These are phyloP conservation scores for Globisporangium abappressorium DNA, from an alignment of 352 stramenopile species.

Conservation along the genomic window DNA sequence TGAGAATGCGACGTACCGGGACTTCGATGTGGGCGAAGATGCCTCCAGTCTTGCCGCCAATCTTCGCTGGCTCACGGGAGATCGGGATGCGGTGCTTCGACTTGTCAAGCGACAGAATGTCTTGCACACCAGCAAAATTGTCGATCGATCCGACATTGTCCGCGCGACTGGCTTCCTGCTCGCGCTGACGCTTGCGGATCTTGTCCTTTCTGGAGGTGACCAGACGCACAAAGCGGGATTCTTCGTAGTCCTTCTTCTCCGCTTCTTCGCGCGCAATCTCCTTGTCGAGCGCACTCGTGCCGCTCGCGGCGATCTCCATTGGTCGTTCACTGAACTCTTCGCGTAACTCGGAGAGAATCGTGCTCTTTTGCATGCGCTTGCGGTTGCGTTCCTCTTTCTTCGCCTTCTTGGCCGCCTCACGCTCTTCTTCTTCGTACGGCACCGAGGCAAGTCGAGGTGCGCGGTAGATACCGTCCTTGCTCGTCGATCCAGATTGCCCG, in stretches of 20 bases:
- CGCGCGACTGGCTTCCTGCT: conserved; percentile 67
- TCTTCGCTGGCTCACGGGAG: conserved; percentile 48
- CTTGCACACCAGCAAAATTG: conserved; percentile 81
- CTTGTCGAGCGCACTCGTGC: conserved; percentile 71
- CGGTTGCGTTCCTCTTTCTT: conserved; percentile 78
- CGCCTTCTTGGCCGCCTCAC: conserved; percentile 70
- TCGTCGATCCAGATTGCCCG: conserved; percentile 19
- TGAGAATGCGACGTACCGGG: conserved; percentile 29
- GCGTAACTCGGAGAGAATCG: conserved; percentile 77
- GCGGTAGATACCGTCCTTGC: conserved; percentile 74
- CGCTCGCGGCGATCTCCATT: conserved; percentile 61
- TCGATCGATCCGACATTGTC: conserved; percentile 83
- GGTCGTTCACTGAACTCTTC: conserved; percentile 86
- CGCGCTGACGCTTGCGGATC: conserved; percentile 82
- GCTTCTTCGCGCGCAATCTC: conserved; percentile 76
- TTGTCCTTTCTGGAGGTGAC: conserved; percentile 88
- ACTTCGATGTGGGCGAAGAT: conserved; percentile 82
- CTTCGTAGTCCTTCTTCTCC: conserved; percentile 84
- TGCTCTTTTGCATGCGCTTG: conserved; percentile 83
- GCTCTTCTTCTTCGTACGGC: conserved; percentile 84
- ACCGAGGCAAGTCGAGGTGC: conserved; percentile 74
- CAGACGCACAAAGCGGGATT: conserved; percentile 82
- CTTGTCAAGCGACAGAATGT: conserved; percentile 74
- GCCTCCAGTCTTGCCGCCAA: conserved; percentile 69
- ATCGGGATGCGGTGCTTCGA: conserved; percentile 64